These are phyloP conservation scores for Neonectria punicea DNA, from an alignment of 2,329 filamentous ascomycete species.

Conservation along the genomic window DNA sequence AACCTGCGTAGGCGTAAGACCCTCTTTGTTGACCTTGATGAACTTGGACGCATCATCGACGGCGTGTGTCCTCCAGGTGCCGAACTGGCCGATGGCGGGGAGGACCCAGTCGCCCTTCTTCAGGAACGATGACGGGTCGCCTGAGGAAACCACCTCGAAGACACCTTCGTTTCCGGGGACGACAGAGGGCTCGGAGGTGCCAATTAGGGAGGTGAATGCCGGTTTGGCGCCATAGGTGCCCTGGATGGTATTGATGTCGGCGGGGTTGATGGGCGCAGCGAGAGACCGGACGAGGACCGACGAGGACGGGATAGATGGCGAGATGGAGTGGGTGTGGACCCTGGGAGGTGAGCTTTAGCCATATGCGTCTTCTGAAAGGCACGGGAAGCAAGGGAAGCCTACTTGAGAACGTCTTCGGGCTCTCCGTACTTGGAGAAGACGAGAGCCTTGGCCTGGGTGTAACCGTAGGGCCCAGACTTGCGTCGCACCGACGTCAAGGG, in stretches of 20 bases:
- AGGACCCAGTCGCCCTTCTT: conserved; percentile 92
- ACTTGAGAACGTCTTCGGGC: conserved; percentile 76
- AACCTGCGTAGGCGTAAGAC: conserved; percentile 79
- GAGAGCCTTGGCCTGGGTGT: conserved; percentile 86
- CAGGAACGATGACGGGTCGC: conserved; percentile 65
- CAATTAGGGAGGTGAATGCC: conserved; percentile 77
- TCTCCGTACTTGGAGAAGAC: conserved; percentile 81
- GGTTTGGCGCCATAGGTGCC: conserved; percentile 93
- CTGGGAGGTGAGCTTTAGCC: conserved; percentile 47
- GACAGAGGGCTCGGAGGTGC: conserved; percentile 79
- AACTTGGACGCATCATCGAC: conserved; percentile 68
- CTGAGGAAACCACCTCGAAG: conserved; percentile 83
- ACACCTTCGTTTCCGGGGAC: conserved; percentile 92
- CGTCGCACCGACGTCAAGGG: conserved; percentile 50
- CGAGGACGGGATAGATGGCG: conserved; percentile 72
- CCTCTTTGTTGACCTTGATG: conserved; percentile 76
- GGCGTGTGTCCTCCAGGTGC: conserved; percentile 95
- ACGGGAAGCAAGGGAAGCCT: conserved; percentile 32
- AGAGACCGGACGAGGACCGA: conserved; percentile 85
- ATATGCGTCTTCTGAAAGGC: neutral
- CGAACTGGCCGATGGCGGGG: conserved; percentile 83
- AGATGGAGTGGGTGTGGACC: conserved; percentile 80
- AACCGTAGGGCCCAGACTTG: conserved; percentile 77
- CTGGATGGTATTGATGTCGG: conserved; percentile 98
- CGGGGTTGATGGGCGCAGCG: conserved; percentile 92